phyloP scores from a whole-genome alignment of 768 basidiomycete genomes.

The Termitomyces sp. region DNA sequence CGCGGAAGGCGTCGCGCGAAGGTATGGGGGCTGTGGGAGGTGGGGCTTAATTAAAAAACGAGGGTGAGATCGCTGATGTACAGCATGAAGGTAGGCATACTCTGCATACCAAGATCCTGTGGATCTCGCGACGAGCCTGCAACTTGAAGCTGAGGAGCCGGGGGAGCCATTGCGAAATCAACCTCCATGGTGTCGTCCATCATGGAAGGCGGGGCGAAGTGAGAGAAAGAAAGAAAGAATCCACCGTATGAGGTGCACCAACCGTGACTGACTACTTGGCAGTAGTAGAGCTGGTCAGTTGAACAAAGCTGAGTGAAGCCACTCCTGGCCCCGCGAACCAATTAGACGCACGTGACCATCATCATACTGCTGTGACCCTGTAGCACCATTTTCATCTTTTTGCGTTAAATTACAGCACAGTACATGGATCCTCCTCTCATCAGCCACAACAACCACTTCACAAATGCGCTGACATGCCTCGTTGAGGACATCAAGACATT shows the following conservation, averaged over 20 bases:
- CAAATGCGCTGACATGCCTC: no score
- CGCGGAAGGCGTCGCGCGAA: slow-evolving; percentile 60
- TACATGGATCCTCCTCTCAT: no score
- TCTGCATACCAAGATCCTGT: slow-evolving; percentile 17
- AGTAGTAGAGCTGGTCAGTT: not conserved
- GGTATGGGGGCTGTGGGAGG: slow-evolving; percentile 19
- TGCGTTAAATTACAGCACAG: no score
- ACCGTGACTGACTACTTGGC: not conserved
- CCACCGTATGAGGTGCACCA: not conserved
- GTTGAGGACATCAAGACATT: not conserved
- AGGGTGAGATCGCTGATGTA: not conserved
- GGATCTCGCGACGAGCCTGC: slow-evolving; percentile 12
- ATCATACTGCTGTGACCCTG: no score
- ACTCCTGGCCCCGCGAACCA: slow-evolving; percentile 9
- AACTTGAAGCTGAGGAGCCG: slow-evolving; percentile 13
- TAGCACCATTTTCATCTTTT: no score
- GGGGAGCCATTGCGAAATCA: slow-evolving; percentile 27
- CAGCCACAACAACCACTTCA: no score
- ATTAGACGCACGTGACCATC: slow-evolving; percentile 14
- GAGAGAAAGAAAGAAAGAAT: not conserved
- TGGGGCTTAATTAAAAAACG: slow-evolving; percentile 8
- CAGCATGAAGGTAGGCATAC: slow-evolving; percentile 6
- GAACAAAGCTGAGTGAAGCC: not conserved
- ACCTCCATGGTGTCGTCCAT: slow-evolving; percentile 45
- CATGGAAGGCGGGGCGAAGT: slow-evolving; percentile 5